Base-by-base conservation (phyloP, 2,329 filamentous ascomycete species). In the Penicillium sp. region DNA sequence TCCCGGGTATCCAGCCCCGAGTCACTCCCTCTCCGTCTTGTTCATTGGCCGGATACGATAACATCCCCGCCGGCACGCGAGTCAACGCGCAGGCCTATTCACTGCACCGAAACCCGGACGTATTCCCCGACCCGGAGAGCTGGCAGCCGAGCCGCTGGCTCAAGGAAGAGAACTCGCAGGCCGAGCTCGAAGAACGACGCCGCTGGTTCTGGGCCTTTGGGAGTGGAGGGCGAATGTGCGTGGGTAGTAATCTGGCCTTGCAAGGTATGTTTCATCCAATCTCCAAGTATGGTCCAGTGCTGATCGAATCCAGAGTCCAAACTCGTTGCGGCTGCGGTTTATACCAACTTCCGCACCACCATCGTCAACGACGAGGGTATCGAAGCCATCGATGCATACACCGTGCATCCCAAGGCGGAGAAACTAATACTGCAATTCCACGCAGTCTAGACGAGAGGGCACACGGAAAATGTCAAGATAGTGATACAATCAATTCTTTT, bases 291-390 rank as follows among this genome's bases (percentile, higher is more conserved):
- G 14, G 10, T 28, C 18, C 25, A 8, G 14, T 16, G 33, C 51
- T 62, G 35, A 60, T 39, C 28, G 0, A 25, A 5, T 43, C 46
- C 61, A 87, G 87, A 89, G 57, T 89, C 91, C 74, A 91, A 91
- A 69, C 76, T 87, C 40, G 81, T 86, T 5, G 72, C 87, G 28
- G 86, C 87, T 0, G 81, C 82, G 1, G 81, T 94, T 5, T 92
- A 90, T 68, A 81, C 82, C 3, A 88, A 85, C 50, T 88, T 82
- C 64, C 78, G 69, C 5, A 87, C 81, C 0, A 67, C 76, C 4
- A 76, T 88, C 45, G 76, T 88, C 2, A 75, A 87, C 50, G 85
- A 88, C 58, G 73, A 76, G 1, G 81, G 80, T 0, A 85, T 89
- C 55, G 82, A 87, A 62, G 83, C 82, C 56, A 79, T 79, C 2